Conservation (phyloP, 2,329 filamentous ascomycete genomes). For the Neofusicoccum sp. region DNA sequence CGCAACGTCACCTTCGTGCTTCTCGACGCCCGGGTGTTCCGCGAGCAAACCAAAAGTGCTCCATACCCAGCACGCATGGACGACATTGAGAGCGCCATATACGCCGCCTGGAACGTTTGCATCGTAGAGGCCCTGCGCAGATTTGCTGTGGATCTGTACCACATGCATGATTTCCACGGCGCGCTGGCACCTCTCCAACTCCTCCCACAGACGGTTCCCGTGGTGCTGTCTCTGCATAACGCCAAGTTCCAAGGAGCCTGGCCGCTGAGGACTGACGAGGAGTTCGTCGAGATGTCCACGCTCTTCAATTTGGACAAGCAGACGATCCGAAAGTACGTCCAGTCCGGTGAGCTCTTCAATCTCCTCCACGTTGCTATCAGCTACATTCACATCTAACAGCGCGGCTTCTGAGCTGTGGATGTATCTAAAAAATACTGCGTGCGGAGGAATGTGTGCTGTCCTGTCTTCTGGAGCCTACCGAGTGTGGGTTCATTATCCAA, state of each 20-base stretch:
- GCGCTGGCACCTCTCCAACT: constrained; percentile 66
- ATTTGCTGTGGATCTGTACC: constrained; percentile 64
- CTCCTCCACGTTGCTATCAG: constrained; percentile 66
- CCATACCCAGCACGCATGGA: constrained; percentile 71
- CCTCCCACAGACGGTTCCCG: constrained; percentile 64
- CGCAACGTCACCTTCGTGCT: too few relatives aligned
- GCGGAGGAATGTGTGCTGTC: constrained; percentile 66
- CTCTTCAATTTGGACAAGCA: constrained; percentile 65
- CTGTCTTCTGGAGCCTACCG: constrained; percentile 69
- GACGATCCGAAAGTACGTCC: constrained; percentile 62
- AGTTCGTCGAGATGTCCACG: too few relatives aligned
- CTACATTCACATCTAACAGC: constrained; percentile 67
- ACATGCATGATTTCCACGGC: constrained; percentile 67
- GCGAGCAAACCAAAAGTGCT: constrained; percentile 63
- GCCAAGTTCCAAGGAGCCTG: constrained; percentile 71
- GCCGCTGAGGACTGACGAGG: constrained; percentile 67
- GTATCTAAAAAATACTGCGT: constrained; percentile 70
- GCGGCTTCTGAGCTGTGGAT: constrained; percentile 68
- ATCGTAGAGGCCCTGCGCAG: constrained; percentile 65
- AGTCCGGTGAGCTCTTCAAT: constrained; percentile 71
- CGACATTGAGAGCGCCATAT: constrained; percentile 67
- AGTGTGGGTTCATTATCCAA: constrained; percentile 64
- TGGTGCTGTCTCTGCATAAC: constrained; percentile 67
- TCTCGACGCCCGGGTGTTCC: constrained; percentile 67
- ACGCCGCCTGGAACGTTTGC: constrained; percentile 71